Evolutionary conservation across 108 stramenopile species (phyloP).

Genomic region (Cylindrotheca fusiformis): DNA sequence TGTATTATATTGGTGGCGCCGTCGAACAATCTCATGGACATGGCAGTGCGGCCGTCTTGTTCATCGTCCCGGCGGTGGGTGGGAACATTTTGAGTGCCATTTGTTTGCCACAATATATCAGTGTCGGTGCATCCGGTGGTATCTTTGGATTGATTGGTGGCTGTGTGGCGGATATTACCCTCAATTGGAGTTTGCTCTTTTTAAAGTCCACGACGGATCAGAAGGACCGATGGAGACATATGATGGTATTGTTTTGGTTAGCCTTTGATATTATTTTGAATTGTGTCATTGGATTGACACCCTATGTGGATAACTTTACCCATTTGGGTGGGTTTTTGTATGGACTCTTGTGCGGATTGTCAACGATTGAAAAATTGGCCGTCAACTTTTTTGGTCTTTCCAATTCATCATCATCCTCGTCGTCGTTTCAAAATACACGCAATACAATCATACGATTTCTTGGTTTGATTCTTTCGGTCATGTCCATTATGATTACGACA

Average conservation of each 20-base stretch:
- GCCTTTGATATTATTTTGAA: slow-evolving; percentile 81
- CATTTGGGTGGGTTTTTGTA: slow-evolving; percentile 74
- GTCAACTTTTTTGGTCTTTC: slow-evolving; percentile 68
- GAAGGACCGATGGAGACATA: slow-evolving; percentile 63
- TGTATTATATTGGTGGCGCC: slow-evolving; percentile 89
- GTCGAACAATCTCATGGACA: slow-evolving; percentile 88
- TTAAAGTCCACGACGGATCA: slow-evolving; percentile 69
- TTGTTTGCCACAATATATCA: slow-evolving; percentile 87
- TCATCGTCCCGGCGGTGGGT: slow-evolving; percentile 76
- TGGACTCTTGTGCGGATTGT: slow-evolving; percentile 76
- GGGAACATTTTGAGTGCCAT: slow-evolving; percentile 88
- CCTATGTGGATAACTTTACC: slow-evolving; percentile 91
- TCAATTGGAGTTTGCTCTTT: slow-evolving; percentile 91
- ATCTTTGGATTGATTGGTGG: slow-evolving; percentile 94
- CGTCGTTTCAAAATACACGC: background rate
- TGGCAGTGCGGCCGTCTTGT: slow-evolving; percentile 57
- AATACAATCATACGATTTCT: slow-evolving; percentile 52
- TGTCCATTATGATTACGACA: slow-evolving; percentile 51
- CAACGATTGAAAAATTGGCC: slow-evolving; percentile 74
- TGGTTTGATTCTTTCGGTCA: slow-evolving; percentile 61
- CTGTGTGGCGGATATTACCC: slow-evolving; percentile 86
- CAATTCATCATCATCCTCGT: background rate
- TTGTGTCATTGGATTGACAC: slow-evolving; percentile 79
- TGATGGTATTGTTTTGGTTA: slow-evolving; percentile 65
- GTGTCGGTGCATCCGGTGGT: slow-evolving; percentile 91